Conservation (phyloP, 1,284 basidiomycete species). For the Malassezia psittaci region DNA sequence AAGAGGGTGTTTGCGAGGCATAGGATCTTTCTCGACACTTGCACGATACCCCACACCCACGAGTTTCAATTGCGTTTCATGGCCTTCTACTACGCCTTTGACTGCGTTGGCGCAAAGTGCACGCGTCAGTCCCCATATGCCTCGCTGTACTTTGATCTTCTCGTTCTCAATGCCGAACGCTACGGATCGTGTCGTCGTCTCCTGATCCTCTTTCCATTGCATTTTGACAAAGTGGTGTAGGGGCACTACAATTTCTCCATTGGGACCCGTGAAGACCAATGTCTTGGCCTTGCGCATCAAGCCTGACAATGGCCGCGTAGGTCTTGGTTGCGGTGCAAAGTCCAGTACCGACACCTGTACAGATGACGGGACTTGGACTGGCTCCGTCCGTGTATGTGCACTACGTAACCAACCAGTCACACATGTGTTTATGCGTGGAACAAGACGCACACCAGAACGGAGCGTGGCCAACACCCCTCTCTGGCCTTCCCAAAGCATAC, state of each 20-base stretch:
- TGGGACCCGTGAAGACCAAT: conserved; percentile 33
- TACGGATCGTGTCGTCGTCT: conserved; percentile 14
- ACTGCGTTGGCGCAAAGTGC: conserved; percentile 81
- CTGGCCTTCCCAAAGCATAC: neutral
- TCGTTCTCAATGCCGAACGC: conserved; percentile 62
- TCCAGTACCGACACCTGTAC: conserved; percentile 27
- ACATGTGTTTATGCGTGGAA: neutral
- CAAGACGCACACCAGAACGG: neutral
- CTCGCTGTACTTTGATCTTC: conserved; percentile 63
- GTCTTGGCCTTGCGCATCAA: conserved; percentile 30
- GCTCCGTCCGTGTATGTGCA: conserved; percentile 38
- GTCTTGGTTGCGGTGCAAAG: conserved; percentile 39
- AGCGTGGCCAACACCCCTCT: neutral
- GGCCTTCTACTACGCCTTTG: conserved; percentile 77
- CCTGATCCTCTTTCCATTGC: conserved; percentile 5
- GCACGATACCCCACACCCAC: conserved; percentile 94
- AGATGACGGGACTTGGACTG: conserved; percentile 27
- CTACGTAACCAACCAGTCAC: neutral
- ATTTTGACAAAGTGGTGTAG: conserved; percentile 31
- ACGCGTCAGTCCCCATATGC: conserved; percentile 86
- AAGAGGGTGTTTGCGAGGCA: conserved; percentile 23
- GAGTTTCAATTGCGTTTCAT: conserved; percentile 67
- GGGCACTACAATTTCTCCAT: conserved; percentile 34
- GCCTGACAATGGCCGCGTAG: conserved; percentile 26
- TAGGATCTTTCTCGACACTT: conserved; percentile 70